Percentiles rank a stretch among this genome's conserved stretches.
phyloP scores from a whole-genome alignment of 2,329 filamentous ascomycete genomes.

The Penicillium paneum region DNA sequence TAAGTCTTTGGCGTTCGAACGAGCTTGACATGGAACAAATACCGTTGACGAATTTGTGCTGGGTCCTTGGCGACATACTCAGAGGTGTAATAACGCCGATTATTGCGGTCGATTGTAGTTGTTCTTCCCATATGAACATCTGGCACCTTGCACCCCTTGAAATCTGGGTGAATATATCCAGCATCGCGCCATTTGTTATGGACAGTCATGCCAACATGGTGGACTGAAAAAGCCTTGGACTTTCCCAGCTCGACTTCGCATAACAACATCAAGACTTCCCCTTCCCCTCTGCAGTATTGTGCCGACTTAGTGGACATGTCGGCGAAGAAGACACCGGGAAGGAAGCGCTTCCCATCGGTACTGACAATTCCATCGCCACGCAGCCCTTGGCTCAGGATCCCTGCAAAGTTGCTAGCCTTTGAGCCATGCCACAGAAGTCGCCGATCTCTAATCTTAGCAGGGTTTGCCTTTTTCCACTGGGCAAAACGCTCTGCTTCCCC shows the following conservation, averaged over 20 bases:
- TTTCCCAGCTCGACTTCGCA: slow-evolving; percentile 18
- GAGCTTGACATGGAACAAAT: slow-evolving; percentile 37
- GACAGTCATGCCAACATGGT: neutral
- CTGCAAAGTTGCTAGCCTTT: slow-evolving; percentile 3
- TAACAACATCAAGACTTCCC: slow-evolving; percentile 11
- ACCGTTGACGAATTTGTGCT: slow-evolving; percentile 40
- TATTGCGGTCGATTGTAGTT: accelerated
- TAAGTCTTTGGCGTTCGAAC: neutral
- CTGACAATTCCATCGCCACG: neutral
- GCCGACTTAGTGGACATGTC: slow-evolving; percentile 14
- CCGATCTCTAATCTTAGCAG: neutral
- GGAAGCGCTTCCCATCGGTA: neutral
- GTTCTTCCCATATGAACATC: neutral
- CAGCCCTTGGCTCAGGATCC: slow-evolving; percentile 17
- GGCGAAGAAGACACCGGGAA: slow-evolving; percentile 13
- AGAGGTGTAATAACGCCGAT: slow-evolving; percentile 18
- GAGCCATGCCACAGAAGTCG: slow-evolving; percentile 21
- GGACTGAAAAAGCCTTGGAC: neutral
- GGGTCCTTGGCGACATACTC: slow-evolving; percentile 44
- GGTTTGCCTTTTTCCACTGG: slow-evolving; percentile 2
- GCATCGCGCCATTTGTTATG: slow-evolving; percentile 10
- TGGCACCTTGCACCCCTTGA: slow-evolving; percentile 8
- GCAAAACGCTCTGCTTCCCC: slow-evolving; percentile 12
- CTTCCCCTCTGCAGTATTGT: neutral
- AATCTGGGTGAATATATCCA: slow-evolving; percentile 6